Conservation (phyloP, 2,329 filamentous ascomycete genomes). For the Immersiporthe knoxdaviesiana region DNA sequence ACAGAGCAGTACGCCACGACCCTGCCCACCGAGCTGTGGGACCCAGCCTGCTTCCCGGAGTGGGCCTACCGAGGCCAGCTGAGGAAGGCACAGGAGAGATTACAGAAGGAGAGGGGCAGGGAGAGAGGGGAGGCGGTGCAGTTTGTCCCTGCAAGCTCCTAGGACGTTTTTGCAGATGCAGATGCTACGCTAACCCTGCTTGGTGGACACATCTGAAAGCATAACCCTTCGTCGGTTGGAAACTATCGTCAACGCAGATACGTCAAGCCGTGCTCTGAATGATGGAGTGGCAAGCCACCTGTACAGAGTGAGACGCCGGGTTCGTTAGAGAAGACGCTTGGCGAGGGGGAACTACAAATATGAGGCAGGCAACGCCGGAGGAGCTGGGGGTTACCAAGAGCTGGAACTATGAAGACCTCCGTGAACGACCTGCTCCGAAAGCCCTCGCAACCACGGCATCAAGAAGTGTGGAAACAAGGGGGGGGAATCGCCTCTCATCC, state of each 20-base stretch:
- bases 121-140: conserved; percentile 50
- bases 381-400: background rate
- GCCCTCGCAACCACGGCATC: background rate
- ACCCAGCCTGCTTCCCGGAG: conserved; percentile 59
- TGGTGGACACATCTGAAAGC: background rate
- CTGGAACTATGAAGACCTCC: background rate
- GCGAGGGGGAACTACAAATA: background rate
- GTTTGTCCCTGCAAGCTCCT: conserved; percentile 48
- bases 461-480: background rate
- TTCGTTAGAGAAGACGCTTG: too few species aligned
- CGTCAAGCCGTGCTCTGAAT: background rate
- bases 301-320: background rate
- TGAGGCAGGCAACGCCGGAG: background rate
- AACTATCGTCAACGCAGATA: background rate
- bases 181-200: background rate
- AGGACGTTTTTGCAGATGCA: background rate
- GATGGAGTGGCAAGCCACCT: background rate
- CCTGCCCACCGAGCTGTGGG: conserved; percentile 58
- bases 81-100: conserved; percentile 51
- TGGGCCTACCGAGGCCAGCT: conserved; percentile 57
- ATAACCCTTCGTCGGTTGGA: background rate
- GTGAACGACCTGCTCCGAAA: background rate
- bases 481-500: background rate
- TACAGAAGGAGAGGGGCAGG: conserved; percentile 50
- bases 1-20: conserved; percentile 69